A percentile compares a stretch with the other conserved stretches of the same genome.
Conservation (phyloP, 2,329 filamentous ascomycete species). For the Trichoderma sp. region DNA sequence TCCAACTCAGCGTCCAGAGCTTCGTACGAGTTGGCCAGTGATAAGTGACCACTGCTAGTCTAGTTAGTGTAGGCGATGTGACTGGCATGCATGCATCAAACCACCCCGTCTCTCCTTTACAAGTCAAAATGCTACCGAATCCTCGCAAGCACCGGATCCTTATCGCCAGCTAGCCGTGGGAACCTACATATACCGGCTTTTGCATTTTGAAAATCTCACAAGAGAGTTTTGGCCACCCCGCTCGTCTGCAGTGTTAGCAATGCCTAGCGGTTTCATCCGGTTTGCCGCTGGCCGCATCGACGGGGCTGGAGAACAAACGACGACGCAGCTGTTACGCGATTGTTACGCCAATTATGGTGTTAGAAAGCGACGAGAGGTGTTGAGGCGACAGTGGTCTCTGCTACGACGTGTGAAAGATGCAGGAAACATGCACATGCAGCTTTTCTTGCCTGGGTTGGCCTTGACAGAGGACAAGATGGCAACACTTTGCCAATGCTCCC, state of each 20-base stretch:
- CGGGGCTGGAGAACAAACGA: neutral
- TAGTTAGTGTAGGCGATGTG: neutral
- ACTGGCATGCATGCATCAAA: neutral
- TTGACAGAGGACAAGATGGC: neutral
- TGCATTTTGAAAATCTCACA: conserved; percentile 1
- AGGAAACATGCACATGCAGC: neutral
- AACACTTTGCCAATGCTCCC: neutral
- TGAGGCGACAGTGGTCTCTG: neutral
- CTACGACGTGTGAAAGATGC: neutral
- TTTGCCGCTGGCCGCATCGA: neutral
- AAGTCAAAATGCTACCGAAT: neutral
- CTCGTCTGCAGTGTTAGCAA: conserved; percentile 5
- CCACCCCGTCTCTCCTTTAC: neutral
- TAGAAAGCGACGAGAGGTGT: neutral
- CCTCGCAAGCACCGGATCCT: neutral
- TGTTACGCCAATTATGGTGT: neutral
- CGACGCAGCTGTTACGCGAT: neutral
- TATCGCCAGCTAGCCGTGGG: neutral
- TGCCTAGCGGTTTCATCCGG: neutral
- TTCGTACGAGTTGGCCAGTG: neutral
- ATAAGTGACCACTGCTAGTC: neutral
- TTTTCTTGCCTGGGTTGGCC: neutral
- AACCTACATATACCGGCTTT: conserved; percentile 13
- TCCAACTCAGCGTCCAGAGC: neutral
- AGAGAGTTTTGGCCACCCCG: conserved; percentile 15